Base-by-base conservation (phyloP, 2,329 filamentous ascomycete species). In the Apiospora hydei region DNA sequence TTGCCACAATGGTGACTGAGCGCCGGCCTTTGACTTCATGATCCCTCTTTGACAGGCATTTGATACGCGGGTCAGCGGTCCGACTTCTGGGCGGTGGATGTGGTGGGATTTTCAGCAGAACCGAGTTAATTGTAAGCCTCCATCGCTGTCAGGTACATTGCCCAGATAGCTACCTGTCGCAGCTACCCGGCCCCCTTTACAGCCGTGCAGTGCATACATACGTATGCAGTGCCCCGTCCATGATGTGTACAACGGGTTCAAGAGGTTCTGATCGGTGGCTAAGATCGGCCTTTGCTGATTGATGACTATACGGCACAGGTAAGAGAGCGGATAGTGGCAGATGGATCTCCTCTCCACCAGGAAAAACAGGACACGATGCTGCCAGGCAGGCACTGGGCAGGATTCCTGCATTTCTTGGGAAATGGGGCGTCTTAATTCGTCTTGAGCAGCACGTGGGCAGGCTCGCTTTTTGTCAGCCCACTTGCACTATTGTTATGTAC, bases 231-330 rank as follows among this genome's bases (percentile, higher is more conserved):
- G 21, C 53, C 30, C 53, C 53, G 53, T 61, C 4, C 53, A 38
- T 61, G 53, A 61, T 61, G 53, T 61, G 53, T 61, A 61, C 53
- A 34, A n/a, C 53, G 16, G 41, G 13, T n/a, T 11, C 46, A 49
- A n/a, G 46, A 49, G 18, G 30, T 30, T 21, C 53, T 64, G 57
- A 41, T 64, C 57, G 57, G 38, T 64, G 57, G 57, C 34, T 64
- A 64, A 64, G 57, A 41, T 64, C 57, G 57, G 57, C 57, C 57
- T 64, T 64, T 64, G 57, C 21, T n/a, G n/a, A 41, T 41, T 13
- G 13, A 41, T 41, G 57, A 64, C 53, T 61, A 34, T 41, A 41
- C 57, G 34, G 57, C 10, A 21, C 34, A 21, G 18, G 53, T 38
- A 38, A 38, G 53, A 61, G 18, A 38, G 53, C 53, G 53, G 53